Conservation (phyloP, 1,139 yeast genomes). For the Pichia sp. region DNA sequence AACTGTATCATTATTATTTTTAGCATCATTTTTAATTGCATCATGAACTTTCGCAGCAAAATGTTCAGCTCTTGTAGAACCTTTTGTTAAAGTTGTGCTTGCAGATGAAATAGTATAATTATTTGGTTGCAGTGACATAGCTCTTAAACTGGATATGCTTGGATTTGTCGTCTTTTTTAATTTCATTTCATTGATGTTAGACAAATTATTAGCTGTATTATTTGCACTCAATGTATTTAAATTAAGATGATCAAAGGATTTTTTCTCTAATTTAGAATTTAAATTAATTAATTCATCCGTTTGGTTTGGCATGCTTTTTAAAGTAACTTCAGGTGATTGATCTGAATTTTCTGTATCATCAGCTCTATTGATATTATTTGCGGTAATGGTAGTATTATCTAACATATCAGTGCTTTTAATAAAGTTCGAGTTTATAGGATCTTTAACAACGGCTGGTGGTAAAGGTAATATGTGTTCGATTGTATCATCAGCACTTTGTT, state of each 20-base stretch:
- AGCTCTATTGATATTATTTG: not conserved
- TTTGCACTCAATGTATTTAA: not conserved
- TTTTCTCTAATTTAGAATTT: not conserved
- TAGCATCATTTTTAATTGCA: constrained; percentile 80
- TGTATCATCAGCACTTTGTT: constrained; percentile 19
- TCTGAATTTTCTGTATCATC: not conserved
- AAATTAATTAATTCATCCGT: not conserved
- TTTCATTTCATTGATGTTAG: constrained; percentile 9
- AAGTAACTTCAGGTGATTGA: not conserved
- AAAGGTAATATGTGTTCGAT: constrained; percentile 20
- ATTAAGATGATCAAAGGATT: constrained; percentile 3
- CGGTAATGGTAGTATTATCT: not conserved
- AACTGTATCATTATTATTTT: constrained; percentile 71
- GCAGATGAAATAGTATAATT: constrained; percentile 22
- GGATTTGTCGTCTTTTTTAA: constrained; percentile 19
- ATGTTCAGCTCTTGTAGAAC: constrained; percentile 69
- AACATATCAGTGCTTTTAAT: not conserved
- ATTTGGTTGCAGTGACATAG: constrained; percentile 12
- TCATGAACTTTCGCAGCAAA: constrained; percentile 92
- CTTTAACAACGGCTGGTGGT: constrained; percentile 1
- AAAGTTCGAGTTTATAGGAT: not conserved
- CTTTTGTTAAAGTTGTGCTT: constrained; percentile 24
- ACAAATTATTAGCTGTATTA: not conserved
- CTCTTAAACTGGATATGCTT: constrained; percentile 22
- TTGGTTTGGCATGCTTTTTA: not conserved